Evolutionary conservation across 164 flowering plant genomes (phyloP), one percentile per base, ranked within the genome.

Genomic region (Umbilicus rupestris): DNA sequence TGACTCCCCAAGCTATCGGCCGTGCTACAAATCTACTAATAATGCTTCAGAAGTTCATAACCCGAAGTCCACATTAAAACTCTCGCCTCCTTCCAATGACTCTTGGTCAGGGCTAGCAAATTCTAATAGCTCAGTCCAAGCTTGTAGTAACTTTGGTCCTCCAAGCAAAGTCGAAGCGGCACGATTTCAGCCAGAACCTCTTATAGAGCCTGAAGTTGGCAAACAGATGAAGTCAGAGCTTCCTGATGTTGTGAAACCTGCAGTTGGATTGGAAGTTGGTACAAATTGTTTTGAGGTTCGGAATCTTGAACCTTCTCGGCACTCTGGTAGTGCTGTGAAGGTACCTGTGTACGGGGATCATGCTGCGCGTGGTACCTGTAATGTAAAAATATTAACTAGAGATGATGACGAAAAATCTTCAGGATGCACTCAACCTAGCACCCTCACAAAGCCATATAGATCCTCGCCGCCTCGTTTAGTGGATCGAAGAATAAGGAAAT

Each of bases 321-420:
- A 37, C n/a, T 28, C 60, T 55, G 33, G 29, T 16, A 55, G 33
- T 55, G 7, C 60, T 55, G 31, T 16, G 17, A 55, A 26, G 17
- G 29, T 15, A 55, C 60, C 60, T 55, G 17, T 28, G 4, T 55
- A 55, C 62, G 69, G 71, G 70, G 75, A 82, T 46, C 80, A 64
- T 59, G 39, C 41, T 73, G 73, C 80, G 66, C 58, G 64, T 70
- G 74, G 72, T 72, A 66, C 83, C 73, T 83, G 78, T 75, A 72
- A 75, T 83, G 82, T 80, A 79, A 85, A 86, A 65, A 58, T 87
- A 83, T 84, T 68, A 78, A 78, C 66, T 84, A 84, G 81, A 85
- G 97, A 94, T 85, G 93, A 86, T 89, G 97, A 94, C 81, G 96
- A 91, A 81, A 94, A 86, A 70, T 85, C 83, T 76, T 87, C 83